phyloP scores from a whole-genome alignment of 441 rosid genomes.

The Flueggea neowawraea region DNA sequence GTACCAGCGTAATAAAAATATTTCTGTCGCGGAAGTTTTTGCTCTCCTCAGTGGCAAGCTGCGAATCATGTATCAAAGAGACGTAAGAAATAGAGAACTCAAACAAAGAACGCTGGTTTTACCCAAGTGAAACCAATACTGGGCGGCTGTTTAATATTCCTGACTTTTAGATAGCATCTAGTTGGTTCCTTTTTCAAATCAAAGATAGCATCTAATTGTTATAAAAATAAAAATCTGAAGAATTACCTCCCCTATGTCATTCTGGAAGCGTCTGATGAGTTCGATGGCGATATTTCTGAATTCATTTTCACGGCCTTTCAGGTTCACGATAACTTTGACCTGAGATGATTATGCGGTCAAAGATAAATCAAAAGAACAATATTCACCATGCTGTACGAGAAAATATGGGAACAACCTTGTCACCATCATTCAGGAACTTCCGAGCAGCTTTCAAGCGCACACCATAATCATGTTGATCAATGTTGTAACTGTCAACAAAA shows the following conservation, averaged over 20 bases:
- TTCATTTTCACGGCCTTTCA: slow-evolving; percentile 92
- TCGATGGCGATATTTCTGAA: slow-evolving; percentile 90
- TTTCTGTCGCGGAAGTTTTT: slow-evolving; percentile 75
- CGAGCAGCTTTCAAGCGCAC: slow-evolving; percentile 82
- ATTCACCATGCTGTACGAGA: neutral
- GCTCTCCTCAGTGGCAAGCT: slow-evolving; percentile 90
- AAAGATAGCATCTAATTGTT: too few species aligned
- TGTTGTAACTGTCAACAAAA: slow-evolving; percentile 63
- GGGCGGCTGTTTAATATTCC: too few species aligned
- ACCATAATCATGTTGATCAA: slow-evolving; percentile 86
- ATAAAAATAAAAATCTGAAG: neutral
- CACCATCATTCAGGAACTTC: slow-evolving; percentile 86
- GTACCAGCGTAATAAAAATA: slow-evolving; percentile 68
- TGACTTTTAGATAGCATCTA: too few species aligned
- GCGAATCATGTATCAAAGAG: slow-evolving; percentile 18
- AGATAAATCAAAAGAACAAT: slow-evolving; percentile 9
- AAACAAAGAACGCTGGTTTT: too few species aligned
- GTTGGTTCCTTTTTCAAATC: too few species aligned
- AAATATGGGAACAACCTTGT: slow-evolving; percentile 50
- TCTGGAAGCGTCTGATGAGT: slow-evolving; percentile 80
- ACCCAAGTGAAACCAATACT: too few species aligned
- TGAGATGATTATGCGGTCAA: slow-evolving; percentile 29
- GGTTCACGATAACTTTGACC: slow-evolving; percentile 89
- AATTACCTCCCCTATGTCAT: slow-evolving; percentile 80
- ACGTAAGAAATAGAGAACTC: slow-evolving; percentile 1